Percentiles rank a stretch among this genome's conserved stretches.
Conservation (phyloP, 2,329 filamentous ascomycete species). For the Xylariales sp. region DNA sequence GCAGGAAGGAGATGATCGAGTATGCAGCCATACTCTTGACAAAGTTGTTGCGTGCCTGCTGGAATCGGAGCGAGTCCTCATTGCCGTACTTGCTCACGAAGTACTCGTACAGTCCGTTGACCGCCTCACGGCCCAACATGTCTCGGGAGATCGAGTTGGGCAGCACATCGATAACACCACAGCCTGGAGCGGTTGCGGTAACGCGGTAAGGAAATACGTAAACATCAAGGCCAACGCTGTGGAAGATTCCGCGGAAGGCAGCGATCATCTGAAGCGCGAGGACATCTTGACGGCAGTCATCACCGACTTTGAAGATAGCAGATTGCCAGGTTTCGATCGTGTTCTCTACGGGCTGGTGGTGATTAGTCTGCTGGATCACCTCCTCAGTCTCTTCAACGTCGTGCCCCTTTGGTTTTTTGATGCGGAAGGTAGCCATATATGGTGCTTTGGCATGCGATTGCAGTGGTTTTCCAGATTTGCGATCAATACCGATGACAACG, state of each 20-base stretch:
- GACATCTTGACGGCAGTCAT: slow-evolving; percentile 96
- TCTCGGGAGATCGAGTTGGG: slow-evolving; percentile 97
- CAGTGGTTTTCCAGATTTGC: slow-evolving; percentile 94
- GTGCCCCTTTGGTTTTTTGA: slow-evolving; percentile 68
- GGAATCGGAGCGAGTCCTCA: slow-evolving; percentile 90
- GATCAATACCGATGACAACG: slow-evolving; percentile 94
- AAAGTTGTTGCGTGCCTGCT: slow-evolving; percentile 93
- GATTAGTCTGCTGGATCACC: slow-evolving; percentile 43
- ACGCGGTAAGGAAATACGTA: slow-evolving; percentile 97
- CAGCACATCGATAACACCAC: slow-evolving; percentile 95
- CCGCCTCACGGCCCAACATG: slow-evolving; percentile 96
- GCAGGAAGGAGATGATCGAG: slow-evolving; percentile 89
- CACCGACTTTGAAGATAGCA: slow-evolving; percentile 98
- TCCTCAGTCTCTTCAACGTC: slow-evolving; percentile 48
- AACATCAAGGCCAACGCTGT: slow-evolving; percentile 88
- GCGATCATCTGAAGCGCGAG: slow-evolving; percentile 97
- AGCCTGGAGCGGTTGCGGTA: slow-evolving; percentile 93
- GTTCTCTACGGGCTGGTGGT: slow-evolving; percentile 35
- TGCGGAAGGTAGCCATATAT: slow-evolving; percentile 98
- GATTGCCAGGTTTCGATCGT: slow-evolving; percentile 97
- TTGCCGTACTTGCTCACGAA: slow-evolving; percentile 97
- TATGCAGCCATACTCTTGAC: slow-evolving; percentile 99
- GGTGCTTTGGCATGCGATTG: slow-evolving; percentile 98
- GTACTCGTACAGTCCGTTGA: slow-evolving; percentile 98
- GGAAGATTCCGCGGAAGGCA: slow-evolving; percentile 95